Evolutionary conservation across 106 monocot species (phyloP).

Genomic region (Dendrobium chrysotoxum): DNA sequence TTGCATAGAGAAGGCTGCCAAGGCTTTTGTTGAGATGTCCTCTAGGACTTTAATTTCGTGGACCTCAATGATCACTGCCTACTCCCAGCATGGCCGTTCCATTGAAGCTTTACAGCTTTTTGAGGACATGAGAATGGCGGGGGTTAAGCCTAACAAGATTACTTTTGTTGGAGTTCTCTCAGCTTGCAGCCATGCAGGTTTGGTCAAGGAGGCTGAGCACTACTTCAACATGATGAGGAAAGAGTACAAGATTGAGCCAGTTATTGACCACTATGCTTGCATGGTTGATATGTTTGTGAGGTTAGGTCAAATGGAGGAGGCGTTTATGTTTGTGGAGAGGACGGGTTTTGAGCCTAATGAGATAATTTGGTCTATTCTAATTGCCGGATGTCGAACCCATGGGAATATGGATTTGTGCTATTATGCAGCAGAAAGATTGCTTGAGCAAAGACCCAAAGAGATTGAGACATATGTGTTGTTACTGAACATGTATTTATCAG

Average conservation of each 20-base stretch:
- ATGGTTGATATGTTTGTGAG: slow-evolving; percentile 93
- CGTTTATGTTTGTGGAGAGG: slow-evolving; percentile 53
- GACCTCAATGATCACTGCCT: slow-evolving; percentile 85
- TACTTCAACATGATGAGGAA: slow-evolving; percentile 85
- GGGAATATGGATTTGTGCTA: slow-evolving; percentile 71
- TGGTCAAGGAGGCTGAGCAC: slow-evolving; percentile 62
- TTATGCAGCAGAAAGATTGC: slow-evolving; percentile 57
- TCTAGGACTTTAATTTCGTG: slow-evolving; percentile 70
- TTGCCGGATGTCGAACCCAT: slow-evolving; percentile 80
- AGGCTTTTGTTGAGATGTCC: slow-evolving; percentile 78
- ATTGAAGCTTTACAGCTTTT: slow-evolving; percentile 74
- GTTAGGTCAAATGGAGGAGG: slow-evolving; percentile 61
- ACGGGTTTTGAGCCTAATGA: slow-evolving; percentile 74
- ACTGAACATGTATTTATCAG: slow-evolving; percentile 79
- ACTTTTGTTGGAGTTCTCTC: slow-evolving; percentile 88
- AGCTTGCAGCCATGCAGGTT: slow-evolving; percentile 80
- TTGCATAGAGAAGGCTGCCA: slow-evolving; percentile 52
- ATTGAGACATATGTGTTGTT: slow-evolving; percentile 63
- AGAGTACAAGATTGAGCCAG: slow-evolving; percentile 74
- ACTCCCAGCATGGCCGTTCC: slow-evolving; percentile 71
- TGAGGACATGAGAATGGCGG: slow-evolving; percentile 79
- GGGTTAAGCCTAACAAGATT: slow-evolving; percentile 65
- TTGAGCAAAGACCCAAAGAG: slow-evolving; percentile 53
- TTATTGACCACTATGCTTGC: slow-evolving; percentile 83
- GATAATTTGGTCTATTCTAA: slow-evolving; percentile 78